Evolutionary conservation across 192 early-diverging fungal genomes (phyloP).

Genomic region (Spizellomyces sp.): DNA sequence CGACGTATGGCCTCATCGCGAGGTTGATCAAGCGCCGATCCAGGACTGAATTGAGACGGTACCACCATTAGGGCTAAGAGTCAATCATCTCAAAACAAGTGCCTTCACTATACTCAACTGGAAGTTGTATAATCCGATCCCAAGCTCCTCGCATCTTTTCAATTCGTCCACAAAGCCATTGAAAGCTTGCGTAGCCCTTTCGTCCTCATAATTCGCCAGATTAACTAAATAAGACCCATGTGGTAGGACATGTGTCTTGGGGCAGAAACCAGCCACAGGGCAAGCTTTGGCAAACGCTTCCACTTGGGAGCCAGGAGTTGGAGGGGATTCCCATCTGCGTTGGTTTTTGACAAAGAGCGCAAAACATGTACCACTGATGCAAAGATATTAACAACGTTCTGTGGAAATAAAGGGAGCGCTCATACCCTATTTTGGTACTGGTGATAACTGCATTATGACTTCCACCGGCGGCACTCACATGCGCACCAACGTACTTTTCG

Average conservation of each 20-base stretch:
- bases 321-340: conserved; percentile 23
- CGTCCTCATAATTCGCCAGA: conserved; percentile 50
- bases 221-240: conserved; percentile 63
- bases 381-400: neutral
- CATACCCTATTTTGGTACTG: conserved; percentile 40
- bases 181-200: conserved; percentile 45
- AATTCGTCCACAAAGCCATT: conserved; percentile 56
- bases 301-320: conserved; percentile 7
- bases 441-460: conserved; percentile 40
- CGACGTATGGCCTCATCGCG: conserved; percentile 34
- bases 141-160: conserved; percentile 50
- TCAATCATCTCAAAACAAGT: neutral
- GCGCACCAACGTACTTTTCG: conserved; percentile 44
- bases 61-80: too few species aligned
- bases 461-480: conserved; percentile 44
- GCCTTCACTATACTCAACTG: conserved; percentile 25
- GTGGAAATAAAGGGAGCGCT: neutral
- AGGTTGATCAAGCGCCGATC: conserved; percentile 9
- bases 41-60: conserved; percentile 11
- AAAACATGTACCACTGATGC: conserved; percentile 35
- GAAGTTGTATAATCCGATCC: conserved; percentile 57
- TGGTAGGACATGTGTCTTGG: conserved; percentile 40
- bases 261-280: conserved; percentile 21
- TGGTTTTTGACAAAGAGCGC: conserved; percentile 43
- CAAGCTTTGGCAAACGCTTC: conserved; percentile 33